Base-by-base conservation (phyloP, 1,139 yeast genomes). In the Debaryomyces sp. region DNA sequence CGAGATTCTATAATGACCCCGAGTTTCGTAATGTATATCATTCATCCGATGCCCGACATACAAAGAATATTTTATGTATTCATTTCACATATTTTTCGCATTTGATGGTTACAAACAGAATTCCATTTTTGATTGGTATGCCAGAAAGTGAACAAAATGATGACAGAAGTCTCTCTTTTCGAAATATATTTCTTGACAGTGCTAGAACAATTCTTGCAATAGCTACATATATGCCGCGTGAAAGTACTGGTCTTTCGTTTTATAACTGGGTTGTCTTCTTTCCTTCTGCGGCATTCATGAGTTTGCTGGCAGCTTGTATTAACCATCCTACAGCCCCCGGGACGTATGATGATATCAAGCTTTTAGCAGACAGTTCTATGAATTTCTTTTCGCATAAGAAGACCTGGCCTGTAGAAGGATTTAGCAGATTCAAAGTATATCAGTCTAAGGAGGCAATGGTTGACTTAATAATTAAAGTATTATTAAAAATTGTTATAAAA, bases 191-290 rank as follows among this genome's bases (percentile, higher is more conserved):
- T 1, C 51, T 68, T 23, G 66, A 70, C 46, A 61, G 75, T 21
- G 71, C 78, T 2, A 58, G 77, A 48, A 73, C 77, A 1, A 66
- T 73, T 5, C 53, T 74, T 29, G 58, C 60, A 17, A 52, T 71
- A 34, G 57, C 62, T 4, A 56, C 54, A 10, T 61, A 57, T 38
- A 35, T 70, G 23, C 60, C 60, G 38, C 56, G 58, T 22, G 51
- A 54, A 5, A 55, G 53, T 7, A 50, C 61, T 0, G 59, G 68
- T 0, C 51, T 60, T 23, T 58, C 73, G 1, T 68, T 62, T 46
- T 58, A 59, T 44, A 69, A 68, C 45, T 73, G 78, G 77, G 52
- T 67, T 26, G 50, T 66, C 33, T 66, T 62, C 46, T 72, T 60
- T 49, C 74, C 77, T 0, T 58, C 68, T 22, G 58, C 68, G 21